Evolutionary conservation across 768 basidiomycete species (phyloP).

Genomic region (Russula emetica): DNA sequence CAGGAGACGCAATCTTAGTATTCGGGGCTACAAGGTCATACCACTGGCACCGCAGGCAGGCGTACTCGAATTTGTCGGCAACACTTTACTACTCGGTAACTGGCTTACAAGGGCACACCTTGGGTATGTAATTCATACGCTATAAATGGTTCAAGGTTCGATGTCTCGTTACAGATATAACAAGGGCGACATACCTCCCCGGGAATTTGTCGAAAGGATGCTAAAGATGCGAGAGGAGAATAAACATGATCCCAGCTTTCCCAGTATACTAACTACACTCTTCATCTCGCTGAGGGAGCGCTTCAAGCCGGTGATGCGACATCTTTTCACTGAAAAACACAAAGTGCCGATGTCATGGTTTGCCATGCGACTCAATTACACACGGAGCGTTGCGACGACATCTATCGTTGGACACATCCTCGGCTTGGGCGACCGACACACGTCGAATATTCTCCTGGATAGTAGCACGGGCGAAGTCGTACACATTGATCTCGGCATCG

Average conservation of each 20-base stretch:
- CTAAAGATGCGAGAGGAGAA: slow-evolving; percentile 35
- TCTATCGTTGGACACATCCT: slow-evolving; percentile 92
- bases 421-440: slow-evolving; percentile 90
- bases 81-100: slow-evolving; percentile 58
- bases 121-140: slow-evolving; percentile 40
- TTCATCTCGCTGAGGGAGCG: slow-evolving; percentile 34
- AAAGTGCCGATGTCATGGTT: slow-evolving; percentile 91
- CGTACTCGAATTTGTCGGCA: slow-evolving; percentile 83
- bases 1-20: slow-evolving; percentile 59
- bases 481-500: slow-evolving; percentile 95
- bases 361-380: slow-evolving; percentile 81
- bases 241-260: slow-evolving; percentile 27
- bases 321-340: slow-evolving; percentile 89
- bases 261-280: slow-evolving; percentile 33
- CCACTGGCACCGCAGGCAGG: slow-evolving; percentile 79
- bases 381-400: slow-evolving; percentile 87
- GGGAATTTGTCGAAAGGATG: slow-evolving; percentile 35
- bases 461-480: slow-evolving; percentile 78
- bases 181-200: slow-evolving; percentile 47
- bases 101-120: slow-evolving; percentile 66
- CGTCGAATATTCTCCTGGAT: slow-evolving; percentile 89
- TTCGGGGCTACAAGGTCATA: slow-evolving; percentile 86
- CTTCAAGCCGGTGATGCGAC: slow-evolving; percentile 85
- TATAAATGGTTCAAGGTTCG: not conserved
- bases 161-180: slow-evolving; percentile 50